Percentiles rank a stretch among this genome's conserved stretches.
These are phyloP conservation scores for Scutellaria baicalensis DNA, from an alignment of 257 asterid genomes.

Conservation along the genomic window DNA sequence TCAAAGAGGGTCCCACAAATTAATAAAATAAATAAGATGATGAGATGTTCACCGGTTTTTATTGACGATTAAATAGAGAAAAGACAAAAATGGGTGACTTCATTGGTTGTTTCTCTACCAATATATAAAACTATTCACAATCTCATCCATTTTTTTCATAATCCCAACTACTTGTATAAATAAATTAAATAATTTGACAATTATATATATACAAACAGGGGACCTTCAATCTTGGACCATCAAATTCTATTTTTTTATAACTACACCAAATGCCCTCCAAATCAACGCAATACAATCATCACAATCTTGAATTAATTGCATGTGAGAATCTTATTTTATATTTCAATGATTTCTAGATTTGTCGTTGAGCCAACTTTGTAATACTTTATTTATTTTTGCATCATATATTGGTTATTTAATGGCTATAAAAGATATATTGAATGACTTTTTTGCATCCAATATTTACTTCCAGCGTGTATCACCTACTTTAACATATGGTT, in stretches of 20 bases:
- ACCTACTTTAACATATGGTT: too few species aligned
- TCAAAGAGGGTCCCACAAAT: not conserved
- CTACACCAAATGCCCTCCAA: not conserved
- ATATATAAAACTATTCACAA: not conserved
- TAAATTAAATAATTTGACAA: not conserved
- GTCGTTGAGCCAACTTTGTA: too few species aligned
- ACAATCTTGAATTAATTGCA: not conserved
- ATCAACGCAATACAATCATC: not conserved
- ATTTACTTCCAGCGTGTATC: too few species aligned
- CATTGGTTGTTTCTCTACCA: constrained; percentile 2
- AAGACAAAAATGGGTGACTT: constrained; percentile 15
- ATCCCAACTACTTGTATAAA: not conserved
- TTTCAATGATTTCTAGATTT: not conserved
- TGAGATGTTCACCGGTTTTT: not conserved
- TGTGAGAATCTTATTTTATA: not conserved
- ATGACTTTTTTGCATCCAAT: too few species aligned
- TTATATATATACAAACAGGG: not conserved
- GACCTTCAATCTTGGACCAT: not conserved
- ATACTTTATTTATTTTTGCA: too few species aligned
- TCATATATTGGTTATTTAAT: too few species aligned
- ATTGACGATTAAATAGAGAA: not conserved
- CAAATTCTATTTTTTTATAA: not conserved
- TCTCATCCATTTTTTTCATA: not conserved
- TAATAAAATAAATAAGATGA: not conserved
- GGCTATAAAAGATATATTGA: too few species aligned